phyloP scores from a whole-genome alignment of 1,139 yeast genomes.

The Geotrichum australiense region DNA sequence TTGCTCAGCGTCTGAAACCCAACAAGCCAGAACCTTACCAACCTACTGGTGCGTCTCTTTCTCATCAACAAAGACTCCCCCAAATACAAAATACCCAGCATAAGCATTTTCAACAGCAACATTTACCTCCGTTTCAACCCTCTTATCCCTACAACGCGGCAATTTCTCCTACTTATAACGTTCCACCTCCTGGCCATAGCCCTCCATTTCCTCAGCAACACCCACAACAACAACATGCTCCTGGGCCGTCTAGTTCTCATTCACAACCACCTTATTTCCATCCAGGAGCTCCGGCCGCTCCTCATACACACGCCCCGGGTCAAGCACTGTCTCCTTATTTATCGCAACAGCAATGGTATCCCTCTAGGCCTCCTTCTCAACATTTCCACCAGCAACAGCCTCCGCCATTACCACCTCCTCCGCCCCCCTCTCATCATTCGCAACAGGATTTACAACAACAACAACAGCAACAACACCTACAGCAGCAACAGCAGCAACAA shows the following conservation, averaged over 20 bases:
- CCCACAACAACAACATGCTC: background rate
- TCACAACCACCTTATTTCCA: background rate
- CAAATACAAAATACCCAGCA: constrained; percentile 1
- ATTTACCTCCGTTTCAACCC: constrained; percentile 1
- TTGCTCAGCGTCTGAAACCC: too few relatives aligned
- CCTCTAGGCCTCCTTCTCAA: background rate
- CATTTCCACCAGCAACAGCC: background rate
- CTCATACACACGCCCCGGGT: background rate
- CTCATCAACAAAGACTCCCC: constrained; percentile 5
- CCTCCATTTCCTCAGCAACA: constrained; percentile 6
- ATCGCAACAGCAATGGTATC: background rate
- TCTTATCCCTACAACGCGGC: too few relatives aligned
- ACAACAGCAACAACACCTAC: background rate
- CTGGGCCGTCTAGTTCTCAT: background rate
- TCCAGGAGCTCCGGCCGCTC: background rate
- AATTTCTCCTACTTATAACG: too few relatives aligned
- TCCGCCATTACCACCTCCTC: background rate
- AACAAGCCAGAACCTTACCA: too few relatives aligned
- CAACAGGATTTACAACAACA: background rate
- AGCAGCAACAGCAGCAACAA: background rate
- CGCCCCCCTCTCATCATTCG: background rate
- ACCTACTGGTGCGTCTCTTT: background rate
- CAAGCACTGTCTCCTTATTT: background rate
- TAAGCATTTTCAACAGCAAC: background rate
- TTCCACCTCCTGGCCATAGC: too few relatives aligned